Base-by-base conservation (phyloP, 768 basidiomycete species). In the Panus rudis region DNA sequence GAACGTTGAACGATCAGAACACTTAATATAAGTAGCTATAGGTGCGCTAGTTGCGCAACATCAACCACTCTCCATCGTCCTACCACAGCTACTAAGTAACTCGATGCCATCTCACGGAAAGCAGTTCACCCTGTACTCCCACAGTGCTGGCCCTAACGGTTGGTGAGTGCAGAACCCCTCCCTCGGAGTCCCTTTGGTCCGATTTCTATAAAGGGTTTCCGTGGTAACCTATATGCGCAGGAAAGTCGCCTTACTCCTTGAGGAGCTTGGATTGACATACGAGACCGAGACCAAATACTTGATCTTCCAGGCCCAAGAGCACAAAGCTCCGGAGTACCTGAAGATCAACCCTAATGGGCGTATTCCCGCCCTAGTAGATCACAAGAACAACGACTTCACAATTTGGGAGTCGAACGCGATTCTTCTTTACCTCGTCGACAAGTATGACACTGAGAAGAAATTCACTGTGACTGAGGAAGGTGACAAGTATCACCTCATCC, bases 391-490 rank as follows among this genome's bases (percentile, higher is more conserved):
- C 21, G 57, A 58, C 38, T 58, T 59, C 39, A 41, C 50, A 2
- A 43, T 60, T 5, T 60, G 55, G 50, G 63, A 66, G 47, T 57
- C 58, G 17, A 61, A 62, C 34, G 69, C 69, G 37, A 68, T 73
- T 46, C 45, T 71, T 30, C 53, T 66, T 11, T 73, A 70, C 55
- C 57, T 73, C 34, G 56, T 57, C 16, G 65, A 69, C 46, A 58
- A 62, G 46, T 73, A 72, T 49, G 73, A 76, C 55, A 52, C 40
- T 10, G 68, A 68, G 21, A 50, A 60, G 54, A 66, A 63, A 55
- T 42, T 58, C 20, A 46, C 51, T 22, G 41, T 47, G 17, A 23
- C 49, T 12, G 37, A 16, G 23, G 35, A 26, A 17, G 30, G 19
- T n/a, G 50, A 44, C 13, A 42, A 46, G 43, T 47, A 24, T 43